phyloP scores from a whole-genome alignment of 2,329 filamentous ascomycete genomes.

The Arthrinium puccinioides region DNA sequence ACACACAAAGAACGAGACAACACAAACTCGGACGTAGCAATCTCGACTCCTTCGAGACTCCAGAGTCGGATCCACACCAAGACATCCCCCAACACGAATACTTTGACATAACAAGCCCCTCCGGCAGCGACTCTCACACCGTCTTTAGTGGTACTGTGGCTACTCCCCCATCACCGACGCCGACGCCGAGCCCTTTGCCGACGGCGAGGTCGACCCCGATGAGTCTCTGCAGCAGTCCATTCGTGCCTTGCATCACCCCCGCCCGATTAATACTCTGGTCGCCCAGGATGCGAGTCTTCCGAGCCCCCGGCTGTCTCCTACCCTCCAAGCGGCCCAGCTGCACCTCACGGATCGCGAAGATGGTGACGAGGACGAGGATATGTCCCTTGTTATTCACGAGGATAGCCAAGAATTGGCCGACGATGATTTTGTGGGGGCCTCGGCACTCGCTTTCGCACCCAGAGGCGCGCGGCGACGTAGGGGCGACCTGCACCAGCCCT shows the following conservation, averaged over 20 bases:
- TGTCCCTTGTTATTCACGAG: conserved; percentile 24
- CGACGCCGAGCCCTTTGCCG: conserved; percentile 55
- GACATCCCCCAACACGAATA: conserved; percentile 23
- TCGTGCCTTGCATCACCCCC: conserved; percentile 37
- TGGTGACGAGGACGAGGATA: conserved; percentile 32
- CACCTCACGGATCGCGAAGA: conserved; percentile 35
- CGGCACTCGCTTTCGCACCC: conserved; percentile 20
- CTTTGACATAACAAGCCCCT: conserved; percentile 44
- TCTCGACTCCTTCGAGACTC: conserved; percentile 34
- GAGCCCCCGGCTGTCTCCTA: conserved; percentile 89
- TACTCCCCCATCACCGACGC: conserved; percentile 71
- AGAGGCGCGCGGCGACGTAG: too few species aligned
- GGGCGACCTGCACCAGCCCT: conserved; percentile 22
- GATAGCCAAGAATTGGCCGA: conserved; percentile 35
- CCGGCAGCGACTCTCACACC: conserved; percentile 48
- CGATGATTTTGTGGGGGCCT: conserved; percentile 20
- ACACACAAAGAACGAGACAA: conserved; percentile 17
- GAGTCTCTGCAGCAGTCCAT: conserved; percentile 40
- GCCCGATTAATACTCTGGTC: conserved; percentile 60
- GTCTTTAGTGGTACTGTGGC: conserved; percentile 59
- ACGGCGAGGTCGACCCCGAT: too few species aligned
- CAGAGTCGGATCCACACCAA: conserved; percentile 35
- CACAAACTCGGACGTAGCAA: conserved; percentile 32
- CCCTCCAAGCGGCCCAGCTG: conserved; percentile 63
- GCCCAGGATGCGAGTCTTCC: conserved; percentile 87